These are phyloP conservation scores for Daedaleopsis sinensis DNA, from an alignment of 768 basidiomycete species.

Conservation along the genomic window DNA sequence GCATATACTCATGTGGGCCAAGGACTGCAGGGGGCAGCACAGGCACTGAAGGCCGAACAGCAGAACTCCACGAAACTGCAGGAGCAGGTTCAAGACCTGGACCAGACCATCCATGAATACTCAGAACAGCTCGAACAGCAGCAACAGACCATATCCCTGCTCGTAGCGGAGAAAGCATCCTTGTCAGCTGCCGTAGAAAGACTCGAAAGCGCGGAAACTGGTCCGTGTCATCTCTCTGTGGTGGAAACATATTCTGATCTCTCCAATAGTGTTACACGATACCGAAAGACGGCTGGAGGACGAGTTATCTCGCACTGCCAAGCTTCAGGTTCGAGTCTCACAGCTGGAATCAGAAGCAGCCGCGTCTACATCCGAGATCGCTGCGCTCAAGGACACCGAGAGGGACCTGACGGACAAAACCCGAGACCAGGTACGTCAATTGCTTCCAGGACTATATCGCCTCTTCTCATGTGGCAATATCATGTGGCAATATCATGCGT, in stretches of 20 bases:
- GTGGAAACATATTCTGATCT: not conserved
- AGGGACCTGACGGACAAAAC: conserved; percentile 52
- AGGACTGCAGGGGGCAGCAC: conserved; percentile 7
- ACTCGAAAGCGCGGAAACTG: conserved; percentile 33
- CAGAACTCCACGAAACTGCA: conserved; percentile 10
- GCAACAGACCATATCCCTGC: conserved; percentile 43
- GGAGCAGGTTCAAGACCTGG: conserved; percentile 22
- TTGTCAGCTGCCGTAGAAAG: conserved; percentile 35
- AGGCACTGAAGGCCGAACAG: conserved; percentile 14
- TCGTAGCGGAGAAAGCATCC: conserved; percentile 41
- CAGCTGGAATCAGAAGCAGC: conserved; percentile 44
- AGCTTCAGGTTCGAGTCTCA: conserved; percentile 37
- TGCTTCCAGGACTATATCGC: no score
- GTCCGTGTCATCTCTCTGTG: conserved; percentile 21
- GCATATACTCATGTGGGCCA: not conserved
- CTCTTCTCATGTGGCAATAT: no score
- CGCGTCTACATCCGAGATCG: conserved; percentile 41
- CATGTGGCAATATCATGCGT: no score
- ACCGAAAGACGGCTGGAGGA: conserved; percentile 25
- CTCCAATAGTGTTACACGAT: conserved; percentile 27
- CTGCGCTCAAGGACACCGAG: conserved; percentile 50
- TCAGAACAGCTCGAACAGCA: conserved; percentile 29
- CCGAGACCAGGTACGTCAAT: conserved; percentile 52
- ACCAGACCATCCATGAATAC: conserved; percentile 24
- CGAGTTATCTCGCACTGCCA: conserved; percentile 22